These are phyloP conservation scores for Penicillium cosmopolitanum DNA, from an alignment of 495 filamentous ascomycete species.

Conservation along the genomic window DNA sequence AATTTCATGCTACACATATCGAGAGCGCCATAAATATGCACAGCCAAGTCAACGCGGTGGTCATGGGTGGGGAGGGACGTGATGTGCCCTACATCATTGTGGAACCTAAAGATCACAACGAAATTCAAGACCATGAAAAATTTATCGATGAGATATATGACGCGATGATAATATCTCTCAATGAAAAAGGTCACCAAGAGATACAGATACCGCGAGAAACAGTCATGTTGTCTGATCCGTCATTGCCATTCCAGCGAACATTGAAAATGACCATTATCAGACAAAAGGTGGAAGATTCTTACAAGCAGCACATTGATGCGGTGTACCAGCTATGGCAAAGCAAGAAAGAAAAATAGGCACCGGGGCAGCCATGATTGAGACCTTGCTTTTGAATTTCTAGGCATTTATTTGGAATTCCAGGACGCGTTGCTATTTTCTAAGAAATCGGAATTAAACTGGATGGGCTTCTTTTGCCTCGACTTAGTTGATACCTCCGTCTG, in stretches of 20 bases:
- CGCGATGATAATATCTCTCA: neutral
- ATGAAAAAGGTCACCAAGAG: neutral
- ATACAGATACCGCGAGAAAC: constrained; percentile 5
- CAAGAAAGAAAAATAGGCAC: neutral
- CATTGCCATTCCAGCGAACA: constrained; percentile 5
- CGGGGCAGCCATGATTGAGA: neutral
- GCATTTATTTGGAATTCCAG: neutral
- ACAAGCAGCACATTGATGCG: neutral
- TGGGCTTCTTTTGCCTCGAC: too few species aligned
- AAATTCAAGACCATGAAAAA: neutral
- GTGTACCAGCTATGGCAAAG: constrained; percentile 2
- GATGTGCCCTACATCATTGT: constrained; percentile 8
- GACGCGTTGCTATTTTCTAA: too few species aligned
- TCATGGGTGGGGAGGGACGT: constrained; percentile 1
- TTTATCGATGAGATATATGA: constrained; percentile 4
- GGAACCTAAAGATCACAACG: constrained; percentile 1
- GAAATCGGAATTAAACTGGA: too few species aligned
- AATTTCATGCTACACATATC: constrained; percentile 6
- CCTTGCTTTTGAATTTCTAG: neutral
- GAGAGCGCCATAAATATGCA: neutral
- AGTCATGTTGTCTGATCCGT: constrained; percentile 3
- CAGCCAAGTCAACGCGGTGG: constrained; percentile 1
- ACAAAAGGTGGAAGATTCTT: neutral
- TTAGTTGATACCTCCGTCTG: too few species aligned
- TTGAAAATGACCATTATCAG: constrained; percentile 7